phyloP scores from a whole-genome alignment of 2,329 filamentous ascomycete genomes.

The Coccinonectria pachysandricola region DNA sequence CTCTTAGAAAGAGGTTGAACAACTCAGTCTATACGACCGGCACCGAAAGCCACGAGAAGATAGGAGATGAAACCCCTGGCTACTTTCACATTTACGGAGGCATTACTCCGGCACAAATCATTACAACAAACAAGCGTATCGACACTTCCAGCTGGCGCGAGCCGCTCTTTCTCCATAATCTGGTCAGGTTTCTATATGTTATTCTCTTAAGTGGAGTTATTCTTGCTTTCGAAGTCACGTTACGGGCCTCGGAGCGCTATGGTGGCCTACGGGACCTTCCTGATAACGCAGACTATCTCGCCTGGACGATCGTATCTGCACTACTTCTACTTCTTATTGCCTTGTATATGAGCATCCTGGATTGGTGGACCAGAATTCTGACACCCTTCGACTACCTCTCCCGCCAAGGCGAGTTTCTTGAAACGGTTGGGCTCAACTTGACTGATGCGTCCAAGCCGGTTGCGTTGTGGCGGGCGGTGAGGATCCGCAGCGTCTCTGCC shows the following conservation, averaged over 20 bases:
- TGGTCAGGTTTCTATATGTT: constrained; percentile 18
- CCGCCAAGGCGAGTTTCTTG: constrained; percentile 16
- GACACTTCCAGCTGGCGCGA: constrained; percentile 20
- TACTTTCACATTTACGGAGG: constrained; percentile 19
- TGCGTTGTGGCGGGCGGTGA: constrained; percentile 18
- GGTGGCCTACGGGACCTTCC: constrained; percentile 22
- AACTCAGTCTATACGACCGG: constrained; percentile 22
- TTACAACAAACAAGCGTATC: constrained; percentile 4
- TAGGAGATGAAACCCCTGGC: constrained; percentile 12
- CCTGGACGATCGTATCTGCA: constrained; percentile 26
- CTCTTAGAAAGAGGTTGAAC: constrained; percentile 17
- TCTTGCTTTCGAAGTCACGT: constrained; percentile 23
- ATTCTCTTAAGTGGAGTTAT: constrained; percentile 21
- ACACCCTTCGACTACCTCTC: constrained; percentile 23
- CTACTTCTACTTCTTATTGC: constrained; percentile 19
- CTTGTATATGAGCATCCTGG: constrained; percentile 21
- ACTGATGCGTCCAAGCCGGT: constrained; percentile 20
- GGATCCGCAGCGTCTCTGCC: constrained; percentile 18
- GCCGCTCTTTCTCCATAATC: constrained; percentile 20
- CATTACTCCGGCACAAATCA: constrained; percentile 10
- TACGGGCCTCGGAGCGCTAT: constrained; percentile 20
- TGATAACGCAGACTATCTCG: constrained; percentile 20
- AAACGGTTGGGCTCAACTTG: constrained; percentile 23
- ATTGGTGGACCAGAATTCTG: constrained; percentile 23
- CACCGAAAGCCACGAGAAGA: constrained; percentile 26